Conservation (phyloP, 2,329 filamentous ascomycete species). For the Nemania serpens region DNA sequence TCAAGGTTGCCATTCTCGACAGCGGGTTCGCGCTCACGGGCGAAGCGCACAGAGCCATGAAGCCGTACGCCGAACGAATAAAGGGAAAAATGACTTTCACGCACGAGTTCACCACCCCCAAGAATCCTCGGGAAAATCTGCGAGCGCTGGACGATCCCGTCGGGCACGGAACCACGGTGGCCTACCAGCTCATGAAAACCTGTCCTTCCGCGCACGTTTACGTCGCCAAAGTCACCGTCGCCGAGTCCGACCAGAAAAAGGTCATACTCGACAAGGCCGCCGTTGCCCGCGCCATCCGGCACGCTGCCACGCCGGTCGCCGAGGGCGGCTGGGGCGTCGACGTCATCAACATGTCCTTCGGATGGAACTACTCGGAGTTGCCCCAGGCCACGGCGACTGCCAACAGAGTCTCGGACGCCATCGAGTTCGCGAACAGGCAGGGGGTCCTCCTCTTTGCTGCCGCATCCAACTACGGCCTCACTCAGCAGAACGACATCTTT, state of each 20-base stretch:
- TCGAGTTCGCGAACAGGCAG: slow-evolving; percentile 1
- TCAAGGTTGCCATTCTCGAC: slow-evolving; percentile 16
- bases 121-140: neutral
- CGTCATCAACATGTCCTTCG: slow-evolving; percentile 17
- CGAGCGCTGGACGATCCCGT: neutral
- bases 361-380: slow-evolving; percentile 8
- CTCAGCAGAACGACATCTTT: slow-evolving; percentile 7
- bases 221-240: slow-evolving; percentile 15
- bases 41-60: neutral
- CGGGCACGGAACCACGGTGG: slow-evolving; percentile 11
- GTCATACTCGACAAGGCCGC: slow-evolving; percentile 7
- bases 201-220: slow-evolving; percentile 13
- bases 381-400: neutral
- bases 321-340: slow-evolving; percentile 13
- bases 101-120: neutral
- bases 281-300: neutral
- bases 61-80: slow-evolving; percentile 1
- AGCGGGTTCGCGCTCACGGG: slow-evolving; percentile 12
- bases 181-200: slow-evolving; percentile 13
- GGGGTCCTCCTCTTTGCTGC: slow-evolving; percentile 15
- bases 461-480: slow-evolving; percentile 14
- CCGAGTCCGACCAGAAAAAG: neutral
- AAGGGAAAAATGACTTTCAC: slow-evolving; percentile 1
- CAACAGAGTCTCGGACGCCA: slow-evolving; percentile 4
- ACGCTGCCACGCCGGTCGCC: neutral